phyloP scores from a whole-genome alignment of 2,329 filamentous ascomycete species.

The Pezicula radicicola region DNA sequence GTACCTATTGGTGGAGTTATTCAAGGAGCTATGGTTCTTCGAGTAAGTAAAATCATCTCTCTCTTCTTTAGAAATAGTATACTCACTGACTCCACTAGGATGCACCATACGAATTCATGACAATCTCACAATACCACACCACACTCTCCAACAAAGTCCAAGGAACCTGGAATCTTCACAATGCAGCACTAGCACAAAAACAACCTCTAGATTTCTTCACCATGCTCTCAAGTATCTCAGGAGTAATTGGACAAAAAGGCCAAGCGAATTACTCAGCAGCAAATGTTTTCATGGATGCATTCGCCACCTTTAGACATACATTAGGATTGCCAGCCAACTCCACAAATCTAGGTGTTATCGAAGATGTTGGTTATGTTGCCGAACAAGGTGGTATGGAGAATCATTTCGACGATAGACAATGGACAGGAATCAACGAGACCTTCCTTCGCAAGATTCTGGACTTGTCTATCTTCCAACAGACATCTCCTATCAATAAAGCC shows the following conservation, averaged over 20 bases:
- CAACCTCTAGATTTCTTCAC: conserved; percentile 38
- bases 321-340: conserved; percentile 40
- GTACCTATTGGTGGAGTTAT: conserved; percentile 21
- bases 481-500: conserved; percentile 6
- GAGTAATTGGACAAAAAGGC: conserved; percentile 29
- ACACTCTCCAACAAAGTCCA: conserved; percentile 8
- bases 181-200: conserved; percentile 1
- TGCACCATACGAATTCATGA: conserved; percentile 9
- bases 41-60: conserved; percentile 4
- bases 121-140: conserved; percentile 7
- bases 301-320: conserved; percentile 34
- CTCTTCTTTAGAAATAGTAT: not conserved
- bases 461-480: conserved; percentile 27
- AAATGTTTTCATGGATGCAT: conserved; percentile 44
- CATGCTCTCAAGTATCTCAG: conserved; percentile 32
- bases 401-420: conserved; percentile 14
- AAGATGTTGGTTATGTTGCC: conserved; percentile 30
- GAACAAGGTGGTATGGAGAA: conserved; percentile 4
- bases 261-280: conserved; percentile 48
- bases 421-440: conserved; percentile 25
- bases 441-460: conserved; percentile 24
- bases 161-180: conserved; percentile 19
- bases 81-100: conserved; percentile 3
- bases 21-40: conserved; percentile 30
- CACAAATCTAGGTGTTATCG: conserved; percentile 50